Base-by-base conservation (phyloP, 2,329 filamentous ascomycete genomes). In the Fusarium sp. region DNA sequence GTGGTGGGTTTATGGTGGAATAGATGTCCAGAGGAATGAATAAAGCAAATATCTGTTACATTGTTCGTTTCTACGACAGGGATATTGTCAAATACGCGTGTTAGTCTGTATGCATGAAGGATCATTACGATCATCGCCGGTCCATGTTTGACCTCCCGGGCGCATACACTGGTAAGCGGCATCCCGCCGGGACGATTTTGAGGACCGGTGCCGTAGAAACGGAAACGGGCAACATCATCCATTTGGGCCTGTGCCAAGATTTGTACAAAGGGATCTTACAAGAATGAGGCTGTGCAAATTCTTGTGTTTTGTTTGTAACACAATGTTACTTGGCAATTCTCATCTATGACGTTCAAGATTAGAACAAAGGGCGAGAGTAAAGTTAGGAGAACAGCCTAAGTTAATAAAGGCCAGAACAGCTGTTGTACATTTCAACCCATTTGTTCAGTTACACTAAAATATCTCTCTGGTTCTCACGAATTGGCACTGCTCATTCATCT, bases 1-100 rank as follows among this genome's bases (percentile, higher is more conserved):
- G 86, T 20, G 83, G 83, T 5, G 84, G 85, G 6, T 86, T 85
- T 69, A 57, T 86, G 53, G 64, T 82, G 20, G 82, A 83, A 18
- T 83, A 64, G 63, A n/a, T 12, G 42, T 41, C 32, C 58, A 33
- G 42, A 53, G 13, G 30, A 27, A 53, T 30, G 18, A 40, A 35
- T 5, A 15, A 30, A 40, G 35, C 26, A 9, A 30, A 26, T 38
- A 17, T 45, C 13, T 18, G n/a, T 8, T 33, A 10, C 18, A 11
- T 12, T 32, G 13, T 9, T 20, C 10, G 9, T 49, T 33, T 10
- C 26, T 11, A 12, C n/a, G 33, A 32, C 12, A n/a, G 15, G 12
- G 37, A 6, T 14, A 23, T 13, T 35, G 17, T 40, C 48, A 23
- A 40, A 53, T n/a, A 38, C 17, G n/a, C 40, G 17, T 20, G 12